Conservation (phyloP, 129 eudicot genomes). For the Artemisia tridentata region DNA sequence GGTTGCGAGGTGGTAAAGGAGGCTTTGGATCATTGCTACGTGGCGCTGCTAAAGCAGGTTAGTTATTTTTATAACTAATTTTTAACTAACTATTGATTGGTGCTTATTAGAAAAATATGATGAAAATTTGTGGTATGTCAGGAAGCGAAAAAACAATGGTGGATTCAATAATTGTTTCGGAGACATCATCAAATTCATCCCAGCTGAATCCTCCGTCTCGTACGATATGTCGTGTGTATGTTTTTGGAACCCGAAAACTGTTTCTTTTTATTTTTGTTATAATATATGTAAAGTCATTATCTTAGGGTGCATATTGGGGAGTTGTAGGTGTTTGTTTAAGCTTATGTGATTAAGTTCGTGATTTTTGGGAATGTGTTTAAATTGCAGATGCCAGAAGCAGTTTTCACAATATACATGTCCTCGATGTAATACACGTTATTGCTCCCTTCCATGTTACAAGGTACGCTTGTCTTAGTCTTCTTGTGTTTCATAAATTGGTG, state of each 20-base stretch:
- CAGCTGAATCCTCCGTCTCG: slow-evolving; percentile 58
- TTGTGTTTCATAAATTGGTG: too few species aligned
- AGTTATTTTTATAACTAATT: too few species aligned
- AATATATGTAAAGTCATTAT: neutral
- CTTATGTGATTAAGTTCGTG: neutral
- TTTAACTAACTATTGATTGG: too few species aligned
- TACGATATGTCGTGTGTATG: slow-evolving; percentile 80
- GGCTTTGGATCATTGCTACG: slow-evolving; percentile 91
- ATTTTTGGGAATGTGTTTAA: neutral
- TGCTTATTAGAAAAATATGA: too few species aligned
- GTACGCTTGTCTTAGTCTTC: slow-evolving; percentile 21
- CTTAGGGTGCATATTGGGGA: too few species aligned
- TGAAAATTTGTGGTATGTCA: neutral
- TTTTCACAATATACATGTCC: slow-evolving; percentile 94
- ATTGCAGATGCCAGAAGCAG: slow-evolving; percentile 80
- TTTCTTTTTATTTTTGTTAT: neutral
- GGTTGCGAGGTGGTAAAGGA: slow-evolving; percentile 93
- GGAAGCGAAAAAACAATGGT: slow-evolving; percentile 37
- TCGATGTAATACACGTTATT: slow-evolving; percentile 84
- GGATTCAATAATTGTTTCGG: slow-evolving; percentile 40
- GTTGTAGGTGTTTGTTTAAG: too few species aligned
- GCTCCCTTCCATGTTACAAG: slow-evolving; percentile 97
- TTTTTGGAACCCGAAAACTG: slow-evolving; percentile 1
- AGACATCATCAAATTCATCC: slow-evolving; percentile 44
- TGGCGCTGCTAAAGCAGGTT: slow-evolving; percentile 82